Evolutionary conservation across 106 monocot genomes (phyloP).

Genomic region (Dioscorea alata): DNA sequence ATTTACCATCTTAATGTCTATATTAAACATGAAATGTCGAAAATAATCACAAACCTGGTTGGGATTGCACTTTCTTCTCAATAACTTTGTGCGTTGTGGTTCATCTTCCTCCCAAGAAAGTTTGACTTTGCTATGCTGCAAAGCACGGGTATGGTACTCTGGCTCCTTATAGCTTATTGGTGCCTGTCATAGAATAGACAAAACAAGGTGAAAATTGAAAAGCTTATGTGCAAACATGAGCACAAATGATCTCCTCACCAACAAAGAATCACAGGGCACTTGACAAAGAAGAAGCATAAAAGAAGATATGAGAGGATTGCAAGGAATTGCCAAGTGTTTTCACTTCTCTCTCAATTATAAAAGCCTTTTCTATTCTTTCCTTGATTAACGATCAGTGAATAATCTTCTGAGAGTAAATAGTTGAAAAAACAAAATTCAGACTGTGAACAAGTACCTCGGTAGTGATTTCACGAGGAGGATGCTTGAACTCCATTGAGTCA

Average conservation of each 20-base stretch:
- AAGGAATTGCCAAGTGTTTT: too few relatives aligned
- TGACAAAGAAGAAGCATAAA: background rate
- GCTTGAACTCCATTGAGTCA: conserved; percentile 74
- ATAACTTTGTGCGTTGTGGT: conserved; percentile 58
- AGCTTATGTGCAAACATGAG: background rate
- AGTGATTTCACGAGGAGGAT: conserved; percentile 59
- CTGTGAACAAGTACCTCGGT: conserved; percentile 54
- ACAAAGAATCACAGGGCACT: background rate
- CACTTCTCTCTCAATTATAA: too few relatives aligned
- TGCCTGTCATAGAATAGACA: conserved; percentile 29
- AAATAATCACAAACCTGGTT: conserved; percentile 48
- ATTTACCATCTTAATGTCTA: too few relatives aligned
- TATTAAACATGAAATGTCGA: too few relatives aligned
- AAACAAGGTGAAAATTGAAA: background rate
- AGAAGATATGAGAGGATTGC: background rate
- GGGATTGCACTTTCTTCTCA: conserved; percentile 65
- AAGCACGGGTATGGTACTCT: conserved; percentile 68
- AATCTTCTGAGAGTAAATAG: too few relatives aligned
- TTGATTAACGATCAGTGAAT: too few relatives aligned
- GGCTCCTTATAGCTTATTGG: conserved; percentile 66
- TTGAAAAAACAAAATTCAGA: background rate
- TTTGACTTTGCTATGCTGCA: conserved; percentile 81
- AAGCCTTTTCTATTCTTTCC: too few relatives aligned
- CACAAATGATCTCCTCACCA: too few relatives aligned
- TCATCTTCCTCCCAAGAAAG: conserved; percentile 93